Evolutionary conservation across 352 stramenopile genomes (phyloP), one percentile per base, ranked within the genome.

Genomic region (Pythium coloratum): DNA sequence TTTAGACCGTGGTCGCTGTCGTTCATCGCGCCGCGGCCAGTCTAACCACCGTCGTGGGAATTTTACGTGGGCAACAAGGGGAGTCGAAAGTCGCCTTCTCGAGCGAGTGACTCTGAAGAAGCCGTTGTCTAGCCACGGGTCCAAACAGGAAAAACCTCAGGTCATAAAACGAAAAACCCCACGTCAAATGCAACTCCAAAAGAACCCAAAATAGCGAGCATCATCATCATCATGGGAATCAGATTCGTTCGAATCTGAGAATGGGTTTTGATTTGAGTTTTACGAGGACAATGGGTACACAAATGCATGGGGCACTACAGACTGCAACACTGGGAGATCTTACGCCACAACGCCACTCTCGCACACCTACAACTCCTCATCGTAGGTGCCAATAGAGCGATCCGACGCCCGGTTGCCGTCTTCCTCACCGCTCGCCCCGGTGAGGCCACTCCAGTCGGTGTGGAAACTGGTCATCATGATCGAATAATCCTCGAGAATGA

Each of bases 1-100:
- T 75, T 78, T 6, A 89, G 78, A 58, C 72, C 84, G 47, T 69
- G 59, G 72, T 71, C 63, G 60, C 65, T 72, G 70, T 90, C 81
- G 68, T 75, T 88, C 81, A 90, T 90, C 57, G 68, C 42, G 2
- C 14, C 26, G n/a, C 49, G 24, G 24, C 47, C n/a, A 54, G 47
- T 54, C 47, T 57, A 33, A 38, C 14, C 16, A 14, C 13, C 24
- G 4, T 20, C 24, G 30, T 20, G 18, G 30, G 26, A n/a, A 24
- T 24, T 24, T 57, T 57, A 24, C 6, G 3, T 57, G 6, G 24
- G 24, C 49, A 28, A 36, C 20, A 24, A 24, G 8, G 55, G 54
- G 42, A 38, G 51, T 50, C 54, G 53, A n/a, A 28, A 60, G 51
- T 66, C 66, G 60, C 36, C 53, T 71, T 69, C 61, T 65, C 55